Conservation (phyloP, 2,329 filamentous ascomycete genomes). For the Coleophoma eucalyptorum region DNA sequence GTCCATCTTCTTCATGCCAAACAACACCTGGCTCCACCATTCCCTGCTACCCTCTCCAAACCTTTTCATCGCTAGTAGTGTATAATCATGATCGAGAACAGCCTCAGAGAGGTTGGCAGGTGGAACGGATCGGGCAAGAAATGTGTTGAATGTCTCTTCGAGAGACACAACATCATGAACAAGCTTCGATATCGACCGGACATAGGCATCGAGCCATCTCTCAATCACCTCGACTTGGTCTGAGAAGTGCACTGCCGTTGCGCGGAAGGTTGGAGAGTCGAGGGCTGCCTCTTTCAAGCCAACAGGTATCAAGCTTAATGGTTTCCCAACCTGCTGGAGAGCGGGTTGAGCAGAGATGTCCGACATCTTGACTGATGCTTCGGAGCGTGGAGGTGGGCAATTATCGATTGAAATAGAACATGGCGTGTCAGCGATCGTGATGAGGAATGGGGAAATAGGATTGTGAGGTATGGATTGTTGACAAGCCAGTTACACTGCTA, state of each 20-base stretch:
- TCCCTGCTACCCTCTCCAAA: constrained; percentile 84
- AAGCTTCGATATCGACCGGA: constrained; percentile 58
- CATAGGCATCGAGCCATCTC: constrained; percentile 79
- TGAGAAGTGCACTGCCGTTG: constrained; percentile 78
- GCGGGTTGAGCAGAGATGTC: constrained; percentile 11
- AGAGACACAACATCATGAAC: constrained; percentile 65
- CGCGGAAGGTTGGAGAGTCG: constrained; percentile 93
- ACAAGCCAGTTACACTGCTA: background rate
- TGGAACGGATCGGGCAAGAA: constrained; percentile 73
- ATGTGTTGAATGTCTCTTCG: constrained; percentile 74
- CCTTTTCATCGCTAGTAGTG: constrained; percentile 77
- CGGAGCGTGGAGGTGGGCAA: background rate
- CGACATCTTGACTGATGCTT: constrained; percentile 10
- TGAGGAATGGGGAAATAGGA: background rate
- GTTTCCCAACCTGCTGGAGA: constrained; percentile 15
- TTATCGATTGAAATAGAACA: background rate
- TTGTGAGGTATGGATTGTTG: background rate
- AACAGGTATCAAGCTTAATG: constrained; percentile 53
- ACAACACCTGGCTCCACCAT: constrained; percentile 77
- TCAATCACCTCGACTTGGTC: constrained; percentile 92
- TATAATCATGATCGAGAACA: constrained; percentile 92
- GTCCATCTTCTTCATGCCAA: constrained; percentile 75
- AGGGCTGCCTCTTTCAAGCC: constrained; percentile 90
- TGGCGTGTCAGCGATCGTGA: background rate
- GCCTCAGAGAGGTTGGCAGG: constrained; percentile 73